These are phyloP conservation scores for Parastagonospora avenae DNA, from an alignment of 2,329 filamentous ascomycete genomes.

Conservation along the genomic window DNA sequence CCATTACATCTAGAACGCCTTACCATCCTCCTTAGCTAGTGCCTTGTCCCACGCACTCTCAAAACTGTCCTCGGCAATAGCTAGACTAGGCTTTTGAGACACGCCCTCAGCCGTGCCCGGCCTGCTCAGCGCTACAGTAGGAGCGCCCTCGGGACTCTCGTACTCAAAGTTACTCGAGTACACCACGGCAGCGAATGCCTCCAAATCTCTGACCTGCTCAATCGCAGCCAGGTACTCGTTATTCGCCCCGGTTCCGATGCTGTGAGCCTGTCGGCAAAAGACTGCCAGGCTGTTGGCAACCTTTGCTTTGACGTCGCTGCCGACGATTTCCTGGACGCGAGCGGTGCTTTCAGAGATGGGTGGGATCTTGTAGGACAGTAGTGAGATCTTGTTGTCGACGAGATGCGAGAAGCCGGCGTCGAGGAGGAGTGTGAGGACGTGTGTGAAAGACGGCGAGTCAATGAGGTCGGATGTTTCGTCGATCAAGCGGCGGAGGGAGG, in stretches of 20 bases:
- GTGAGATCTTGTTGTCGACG: slow-evolving; percentile 79
- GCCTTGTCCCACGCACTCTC: slow-evolving; percentile 75
- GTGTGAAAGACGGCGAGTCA: slow-evolving; percentile 88
- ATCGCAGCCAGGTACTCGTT: slow-evolving; percentile 66
- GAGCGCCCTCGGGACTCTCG: slow-evolving; percentile 48
- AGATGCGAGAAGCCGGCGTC: slow-evolving; percentile 86
- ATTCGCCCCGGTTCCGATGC: slow-evolving; percentile 70
- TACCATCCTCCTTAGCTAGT: slow-evolving; percentile 51
- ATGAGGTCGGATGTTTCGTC: slow-evolving; percentile 96
- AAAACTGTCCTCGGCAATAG: slow-evolving; percentile 61
- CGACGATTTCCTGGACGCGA: slow-evolving; percentile 59
- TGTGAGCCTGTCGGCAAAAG: slow-evolving; percentile 87
- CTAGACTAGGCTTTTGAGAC: slow-evolving; percentile 20
- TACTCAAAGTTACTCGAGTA: slow-evolving; percentile 80
- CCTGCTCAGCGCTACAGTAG: slow-evolving; percentile 2
- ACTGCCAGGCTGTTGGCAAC: slow-evolving; percentile 90
- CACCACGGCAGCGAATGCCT: slow-evolving; percentile 84
- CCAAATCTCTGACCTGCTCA: slow-evolving; percentile 75
- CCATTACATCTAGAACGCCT: slow-evolving; percentile 11
- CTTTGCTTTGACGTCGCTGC: slow-evolving; percentile 64
- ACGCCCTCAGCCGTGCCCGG: slow-evolving; percentile 56
- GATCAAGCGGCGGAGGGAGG: slow-evolving; percentile 77
- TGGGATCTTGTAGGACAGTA: slow-evolving; percentile 74
- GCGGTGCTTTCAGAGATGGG: slow-evolving; percentile 48
- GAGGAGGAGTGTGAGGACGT: slow-evolving; percentile 83